Evolutionary conservation across 148 eudicot species (phyloP).

Genomic region (Vaccinium vitisidaea): DNA sequence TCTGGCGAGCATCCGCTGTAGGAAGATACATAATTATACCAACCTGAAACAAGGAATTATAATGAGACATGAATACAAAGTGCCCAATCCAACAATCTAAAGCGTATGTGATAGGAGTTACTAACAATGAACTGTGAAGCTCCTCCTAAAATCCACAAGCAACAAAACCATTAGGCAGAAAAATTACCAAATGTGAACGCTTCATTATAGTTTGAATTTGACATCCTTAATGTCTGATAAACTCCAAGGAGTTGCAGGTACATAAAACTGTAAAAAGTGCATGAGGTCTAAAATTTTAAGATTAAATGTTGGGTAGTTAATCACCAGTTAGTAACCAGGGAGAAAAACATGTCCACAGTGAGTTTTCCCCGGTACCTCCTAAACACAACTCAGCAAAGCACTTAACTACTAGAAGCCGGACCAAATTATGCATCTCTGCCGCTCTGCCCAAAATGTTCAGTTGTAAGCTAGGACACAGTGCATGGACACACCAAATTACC

Average conservation of each 20-base stretch:
- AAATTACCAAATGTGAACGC: neutral
- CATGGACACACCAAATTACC: neutral
- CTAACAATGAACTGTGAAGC: neutral
- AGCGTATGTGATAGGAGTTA: neutral
- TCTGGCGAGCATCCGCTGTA: constrained; percentile 70
- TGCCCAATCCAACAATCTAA: neutral
- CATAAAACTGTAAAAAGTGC: neutral
- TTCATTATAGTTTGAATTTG: neutral
- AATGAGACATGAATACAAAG: neutral
- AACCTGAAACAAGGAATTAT: constrained; percentile 57
- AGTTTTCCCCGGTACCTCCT: neutral
- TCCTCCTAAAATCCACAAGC: neutral
- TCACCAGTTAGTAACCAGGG: neutral
- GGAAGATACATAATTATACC: constrained; percentile 99
- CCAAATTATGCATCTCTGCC: neutral
- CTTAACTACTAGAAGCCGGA: neutral
- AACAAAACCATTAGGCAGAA: neutral
- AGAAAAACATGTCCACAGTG: neutral
- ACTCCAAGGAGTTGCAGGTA: neutral
- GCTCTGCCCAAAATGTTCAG: neutral
- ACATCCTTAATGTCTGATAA: neutral
- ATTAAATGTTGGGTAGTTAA: neutral
- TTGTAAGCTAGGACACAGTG: neutral
- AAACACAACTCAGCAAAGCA: neutral
- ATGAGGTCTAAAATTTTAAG: neutral